phyloP scores from a whole-genome alignment of 2,329 filamentous ascomycete genomes.

The Cercospora sojina region DNA sequence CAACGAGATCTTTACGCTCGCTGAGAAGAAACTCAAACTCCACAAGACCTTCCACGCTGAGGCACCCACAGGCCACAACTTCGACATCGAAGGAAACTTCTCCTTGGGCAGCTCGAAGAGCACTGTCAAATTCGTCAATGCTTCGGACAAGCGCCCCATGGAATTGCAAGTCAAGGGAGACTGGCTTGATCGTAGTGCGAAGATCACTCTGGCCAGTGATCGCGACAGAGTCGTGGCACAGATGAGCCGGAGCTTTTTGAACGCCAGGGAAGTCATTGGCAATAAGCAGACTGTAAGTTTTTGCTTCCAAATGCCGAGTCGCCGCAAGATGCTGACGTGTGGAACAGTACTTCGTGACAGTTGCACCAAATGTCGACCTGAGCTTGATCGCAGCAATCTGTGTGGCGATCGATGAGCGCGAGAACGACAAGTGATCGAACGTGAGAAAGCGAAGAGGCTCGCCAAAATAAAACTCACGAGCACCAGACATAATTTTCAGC shows the following conservation, averaged over 20 bases:
- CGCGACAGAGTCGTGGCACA: slow-evolving; percentile 54
- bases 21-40: slow-evolving; percentile 54
- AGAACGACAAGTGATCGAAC: slow-evolving; percentile 47
- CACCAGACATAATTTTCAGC: background rate
- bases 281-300: slow-evolving; percentile 57
- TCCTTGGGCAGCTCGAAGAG: slow-evolving; percentile 55
- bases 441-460: background rate
- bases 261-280: slow-evolving; percentile 57
- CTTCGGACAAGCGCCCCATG: slow-evolving; percentile 44
- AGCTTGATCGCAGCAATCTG: slow-evolving; percentile 65
- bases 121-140: slow-evolving; percentile 58
- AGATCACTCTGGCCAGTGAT: slow-evolving; percentile 51
- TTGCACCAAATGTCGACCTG: slow-evolving; percentile 66
- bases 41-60: slow-evolving; percentile 55
- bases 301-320: too few species aligned
- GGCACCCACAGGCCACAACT: slow-evolving; percentile 26
- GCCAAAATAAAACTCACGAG: background rate
- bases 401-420: slow-evolving; percentile 66
- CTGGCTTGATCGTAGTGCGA: slow-evolving; percentile 58
- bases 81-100: slow-evolving; percentile 51
- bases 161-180: slow-evolving; percentile 60
- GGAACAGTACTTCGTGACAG: slow-evolving; percentile 56
- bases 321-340: slow-evolving; percentile 5
- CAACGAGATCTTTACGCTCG: slow-evolving; percentile 57
- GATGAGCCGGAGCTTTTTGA: slow-evolving; percentile 61